A percentile compares a stretch with the other conserved stretches of the same genome.
phyloP scores from a whole-genome alignment of 305 asterid genomes.

The Solanum aculeatissimum region DNA sequence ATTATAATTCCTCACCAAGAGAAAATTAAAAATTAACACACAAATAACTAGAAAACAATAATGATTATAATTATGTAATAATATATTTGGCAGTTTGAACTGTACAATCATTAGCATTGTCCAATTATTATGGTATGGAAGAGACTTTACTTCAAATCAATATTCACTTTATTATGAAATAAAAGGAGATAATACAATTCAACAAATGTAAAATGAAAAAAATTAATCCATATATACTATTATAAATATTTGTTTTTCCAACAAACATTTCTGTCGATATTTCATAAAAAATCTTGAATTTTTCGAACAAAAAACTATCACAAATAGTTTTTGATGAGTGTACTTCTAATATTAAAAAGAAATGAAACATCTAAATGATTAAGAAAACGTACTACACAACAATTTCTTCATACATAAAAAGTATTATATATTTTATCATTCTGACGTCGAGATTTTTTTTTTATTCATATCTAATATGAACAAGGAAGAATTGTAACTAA shows the following conservation, averaged over 20 bases:
- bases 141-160: constrained; percentile 1
- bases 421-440: not conserved
- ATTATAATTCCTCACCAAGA: not conserved
- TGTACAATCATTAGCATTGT: not conserved
- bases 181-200: not conserved
- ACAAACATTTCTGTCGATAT: no score
- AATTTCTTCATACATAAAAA: not conserved
- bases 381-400: not conserved
- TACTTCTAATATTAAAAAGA: not conserved
- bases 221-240: not conserved
- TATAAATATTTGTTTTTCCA: not conserved
- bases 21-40: not conserved
- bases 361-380: not conserved
- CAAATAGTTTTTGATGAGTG: not conserved
- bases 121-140: not conserved
- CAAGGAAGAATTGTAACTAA: not conserved
- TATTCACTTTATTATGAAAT: not conserved
- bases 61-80: not conserved
- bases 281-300: not conserved
- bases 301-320: accelerated
- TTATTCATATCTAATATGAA: no score
- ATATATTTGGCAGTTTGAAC: constrained; percentile 9
- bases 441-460: not conserved
- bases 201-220: not conserved
- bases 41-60: not conserved